These are phyloP conservation scores for Oryza meyeriana DNA, from an alignment of 176 grass and related monocot genomes.

Conservation along the genomic window DNA sequence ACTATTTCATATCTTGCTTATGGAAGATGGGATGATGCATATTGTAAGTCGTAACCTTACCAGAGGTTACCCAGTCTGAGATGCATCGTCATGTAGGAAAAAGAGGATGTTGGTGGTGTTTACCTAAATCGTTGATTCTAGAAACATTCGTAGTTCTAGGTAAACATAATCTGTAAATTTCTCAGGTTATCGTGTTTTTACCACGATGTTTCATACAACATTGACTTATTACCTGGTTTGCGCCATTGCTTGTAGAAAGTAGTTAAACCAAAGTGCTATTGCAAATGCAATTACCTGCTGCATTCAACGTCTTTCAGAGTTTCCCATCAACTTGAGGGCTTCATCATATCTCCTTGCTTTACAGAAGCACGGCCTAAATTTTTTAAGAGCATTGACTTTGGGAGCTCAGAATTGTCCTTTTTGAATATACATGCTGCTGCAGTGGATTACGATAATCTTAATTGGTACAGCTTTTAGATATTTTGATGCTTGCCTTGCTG, in stretches of 20 bases:
- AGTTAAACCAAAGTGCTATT: neutral
- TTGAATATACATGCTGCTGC: no score
- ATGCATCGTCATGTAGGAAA: conserved; percentile 5
- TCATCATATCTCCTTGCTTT: neutral
- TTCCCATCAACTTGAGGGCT: neutral
- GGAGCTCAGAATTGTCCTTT: no score
- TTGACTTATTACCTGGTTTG: neutral
- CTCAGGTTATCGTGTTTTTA: neutral
- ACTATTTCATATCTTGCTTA: neutral
- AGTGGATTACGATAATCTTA: no score
- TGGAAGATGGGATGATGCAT: conserved; percentile 8
- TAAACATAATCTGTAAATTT: conserved; percentile 16
- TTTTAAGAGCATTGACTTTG: no score
- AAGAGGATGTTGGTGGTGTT: conserved; percentile 14
- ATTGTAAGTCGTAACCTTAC: neutral
- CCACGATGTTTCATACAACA: conserved; percentile 3
- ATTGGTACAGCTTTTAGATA: no score
- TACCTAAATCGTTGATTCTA: conserved; percentile 5
- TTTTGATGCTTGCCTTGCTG: no score
- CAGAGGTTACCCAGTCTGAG: conserved; percentile 2
- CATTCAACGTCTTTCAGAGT: neutral
- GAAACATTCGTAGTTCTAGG: conserved; percentile 18
- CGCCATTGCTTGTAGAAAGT: conserved; percentile 1
- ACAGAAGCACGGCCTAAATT: neutral
- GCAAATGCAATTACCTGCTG: neutral